These are phyloP conservation scores for Sphagnum tenellum DNA, from an alignment of 225 moss, liverwort and hornwort genomes.

Conservation along the genomic window DNA sequence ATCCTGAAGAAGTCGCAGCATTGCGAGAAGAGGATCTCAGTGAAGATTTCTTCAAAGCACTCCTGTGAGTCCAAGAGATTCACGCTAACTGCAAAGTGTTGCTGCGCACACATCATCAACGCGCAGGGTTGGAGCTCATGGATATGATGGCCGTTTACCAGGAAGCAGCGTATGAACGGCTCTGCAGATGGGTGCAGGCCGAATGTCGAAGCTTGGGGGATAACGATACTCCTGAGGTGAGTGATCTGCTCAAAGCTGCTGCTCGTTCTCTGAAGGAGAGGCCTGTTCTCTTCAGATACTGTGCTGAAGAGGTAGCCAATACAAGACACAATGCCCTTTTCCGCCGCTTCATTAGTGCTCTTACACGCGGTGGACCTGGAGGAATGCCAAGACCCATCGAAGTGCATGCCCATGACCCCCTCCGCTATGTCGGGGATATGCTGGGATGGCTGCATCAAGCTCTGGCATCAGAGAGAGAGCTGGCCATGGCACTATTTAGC, in stretches of 20 bases:
- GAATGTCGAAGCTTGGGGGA: constrained; percentile 97
- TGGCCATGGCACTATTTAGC: constrained; percentile 89
- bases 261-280: constrained; percentile 86
- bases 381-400: constrained; percentile 99
- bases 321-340: constrained; percentile 97
- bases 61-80: constrained; percentile 89
- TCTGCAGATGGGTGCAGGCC: constrained; percentile 99
- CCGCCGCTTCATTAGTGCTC: constrained; percentile 90
- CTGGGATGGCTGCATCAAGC: constrained; percentile 99
- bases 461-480: constrained; percentile 90
- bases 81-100: constrained; percentile 98
- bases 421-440: constrained; percentile 99
- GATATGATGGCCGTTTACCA: constrained; percentile 99
- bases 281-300: constrained; percentile 96
- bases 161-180: constrained; percentile 97
- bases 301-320: constrained; percentile 98
- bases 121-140: constrained; percentile 97
- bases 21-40: constrained; percentile 93
- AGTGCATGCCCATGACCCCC: constrained; percentile 97
- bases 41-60: constrained; percentile 87
- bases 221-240: constrained; percentile 96
- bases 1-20: constrained; percentile 75
- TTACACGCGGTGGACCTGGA: constrained; percentile 95
- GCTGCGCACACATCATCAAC: constrained; percentile 89
- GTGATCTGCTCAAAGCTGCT: constrained; percentile 82